Conservation (phyloP, 805 yeast genomes). For the Candida ponderosae region DNA sequence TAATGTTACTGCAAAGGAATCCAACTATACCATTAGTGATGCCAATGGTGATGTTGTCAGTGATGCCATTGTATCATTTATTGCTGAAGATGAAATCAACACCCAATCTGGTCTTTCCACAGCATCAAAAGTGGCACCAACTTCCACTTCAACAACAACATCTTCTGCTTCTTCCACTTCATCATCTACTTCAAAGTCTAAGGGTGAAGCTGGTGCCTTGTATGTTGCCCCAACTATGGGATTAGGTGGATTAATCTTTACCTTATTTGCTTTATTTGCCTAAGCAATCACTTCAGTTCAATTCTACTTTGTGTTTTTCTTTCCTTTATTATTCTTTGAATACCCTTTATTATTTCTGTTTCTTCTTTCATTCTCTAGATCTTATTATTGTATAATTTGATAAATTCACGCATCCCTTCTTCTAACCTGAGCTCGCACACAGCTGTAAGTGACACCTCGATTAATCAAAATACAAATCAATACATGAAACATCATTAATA, state of each 20-base stretch:
- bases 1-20: conserved; percentile 27
- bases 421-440: too few relatives aligned
- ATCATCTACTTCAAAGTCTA: conserved; percentile 11
- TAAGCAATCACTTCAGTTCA: conserved; percentile 5
- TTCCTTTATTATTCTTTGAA: too few relatives aligned
- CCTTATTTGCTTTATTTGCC: conserved; percentile 34
- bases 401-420: too few relatives aligned
- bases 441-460: too few relatives aligned
- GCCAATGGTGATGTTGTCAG: conserved; percentile 24
- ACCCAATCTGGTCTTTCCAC: conserved; percentile 16
- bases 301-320: too few relatives aligned
- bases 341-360: too few relatives aligned
- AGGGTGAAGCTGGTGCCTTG: conserved; percentile 5
- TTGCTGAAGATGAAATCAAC: conserved; percentile 28
- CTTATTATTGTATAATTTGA: too few relatives aligned
- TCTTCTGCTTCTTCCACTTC: conserved; percentile 13
- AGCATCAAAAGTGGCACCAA: conserved; percentile 7
- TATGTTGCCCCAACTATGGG: conserved; percentile 9
- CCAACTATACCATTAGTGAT: conserved; percentile 33
- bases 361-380: too few relatives aligned
- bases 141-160: conserved; percentile 11
- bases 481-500: too few relatives aligned
- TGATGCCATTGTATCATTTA: conserved; percentile 30
- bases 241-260: conserved; percentile 23
- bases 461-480: too few relatives aligned